Percentiles rank a stretch among this genome's conserved stretches.
These are phyloP conservation scores for Allantophomopsis lycopodina DNA, from an alignment of 2,329 filamentous ascomycete genomes.

Conservation along the genomic window DNA sequence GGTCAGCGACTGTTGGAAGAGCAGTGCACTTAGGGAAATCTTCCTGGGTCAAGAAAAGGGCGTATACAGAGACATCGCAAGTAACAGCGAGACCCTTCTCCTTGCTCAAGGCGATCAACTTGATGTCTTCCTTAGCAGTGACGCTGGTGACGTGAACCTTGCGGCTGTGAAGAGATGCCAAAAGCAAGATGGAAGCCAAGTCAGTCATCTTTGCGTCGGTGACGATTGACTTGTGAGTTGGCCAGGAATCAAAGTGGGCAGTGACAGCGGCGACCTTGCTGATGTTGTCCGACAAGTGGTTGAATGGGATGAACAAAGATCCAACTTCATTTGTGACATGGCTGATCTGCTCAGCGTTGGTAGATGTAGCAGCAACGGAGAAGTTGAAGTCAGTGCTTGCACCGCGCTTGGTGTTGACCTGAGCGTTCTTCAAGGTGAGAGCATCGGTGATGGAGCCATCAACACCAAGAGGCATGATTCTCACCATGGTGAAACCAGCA, in stretches of 20 bases:
- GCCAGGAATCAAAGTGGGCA: constrained; percentile 68
- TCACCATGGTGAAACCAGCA: constrained; percentile 68
- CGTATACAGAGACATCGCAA: constrained; percentile 71
- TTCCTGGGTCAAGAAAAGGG: constrained; percentile 58
- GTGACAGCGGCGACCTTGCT: constrained; percentile 72
- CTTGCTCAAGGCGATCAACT: constrained; percentile 64
- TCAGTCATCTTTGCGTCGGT: constrained; percentile 73
- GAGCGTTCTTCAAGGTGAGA: constrained; percentile 55
- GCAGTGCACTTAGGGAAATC: constrained; percentile 55
- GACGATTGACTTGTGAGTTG: constrained; percentile 63
- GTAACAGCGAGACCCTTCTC: constrained; percentile 71
- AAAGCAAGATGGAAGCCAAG: constrained; percentile 64
- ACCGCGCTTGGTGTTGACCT: constrained; percentile 53
- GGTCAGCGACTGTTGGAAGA: constrained; percentile 54
- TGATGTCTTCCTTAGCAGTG: constrained; percentile 70
- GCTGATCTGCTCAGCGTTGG: constrained; percentile 63
- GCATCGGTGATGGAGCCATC: constrained; percentile 62
- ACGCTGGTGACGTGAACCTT: constrained; percentile 72
- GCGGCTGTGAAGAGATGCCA: constrained; percentile 65
- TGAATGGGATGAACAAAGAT: constrained; percentile 73
- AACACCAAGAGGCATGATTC: constrained; percentile 63
- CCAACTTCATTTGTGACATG: constrained; percentile 61
- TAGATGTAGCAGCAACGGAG: constrained; percentile 60
- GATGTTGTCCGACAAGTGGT: constrained; percentile 65
- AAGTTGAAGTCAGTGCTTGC: constrained; percentile 70